These are phyloP conservation scores for Lipomyces sp. DNA, from an alignment of 805 yeast species.

Conservation along the genomic window DNA sequence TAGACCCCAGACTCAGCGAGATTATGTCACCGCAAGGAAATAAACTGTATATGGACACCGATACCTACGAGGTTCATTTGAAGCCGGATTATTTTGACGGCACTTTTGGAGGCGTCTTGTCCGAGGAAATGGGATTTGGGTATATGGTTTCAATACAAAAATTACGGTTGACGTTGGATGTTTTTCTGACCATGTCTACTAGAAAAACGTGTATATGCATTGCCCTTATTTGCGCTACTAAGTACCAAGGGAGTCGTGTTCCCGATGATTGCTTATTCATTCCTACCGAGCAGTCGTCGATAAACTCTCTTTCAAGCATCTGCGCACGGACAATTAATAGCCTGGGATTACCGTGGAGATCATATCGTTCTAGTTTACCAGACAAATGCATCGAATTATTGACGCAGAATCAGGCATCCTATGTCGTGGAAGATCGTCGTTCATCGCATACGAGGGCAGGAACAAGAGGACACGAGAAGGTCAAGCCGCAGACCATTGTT, in stretches of 20 bases:
- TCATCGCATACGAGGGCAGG: constrained; percentile 8
- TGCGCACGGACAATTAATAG: constrained; percentile 53
- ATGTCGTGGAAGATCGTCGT: constrained; percentile 44
- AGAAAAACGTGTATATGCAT: constrained; percentile 65
- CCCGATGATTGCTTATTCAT: constrained; percentile 45
- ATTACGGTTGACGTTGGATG: not conserved
- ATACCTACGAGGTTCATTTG: constrained; percentile 42
- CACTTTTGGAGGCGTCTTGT: constrained; percentile 66
- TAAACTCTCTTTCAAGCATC: constrained; percentile 46
- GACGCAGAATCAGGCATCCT: constrained; percentile 52
- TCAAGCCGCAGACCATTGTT: constrained; percentile 45
- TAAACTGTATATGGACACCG: constrained; percentile 48
- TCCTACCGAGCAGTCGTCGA: constrained; percentile 38
- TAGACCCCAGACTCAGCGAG: constrained; percentile 48
- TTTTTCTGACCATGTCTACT: not conserved
- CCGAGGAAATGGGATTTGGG: constrained; percentile 67
- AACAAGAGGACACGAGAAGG: constrained; percentile 31
- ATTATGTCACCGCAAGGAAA: constrained; percentile 37
- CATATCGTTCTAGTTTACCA: constrained; percentile 54
- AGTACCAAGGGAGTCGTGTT: constrained; percentile 54
- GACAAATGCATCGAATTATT: constrained; percentile 49
- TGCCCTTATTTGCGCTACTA: constrained; percentile 61
- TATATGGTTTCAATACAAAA: not conserved
- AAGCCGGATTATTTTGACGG: constrained; percentile 53
- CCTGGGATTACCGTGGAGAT: constrained; percentile 64